A percentile compares a stretch with the other conserved stretches of the same genome.
Evolutionary conservation across 2,329 filamentous ascomycete genomes (phyloP).

Genomic region (Byssothecium circinans): DNA sequence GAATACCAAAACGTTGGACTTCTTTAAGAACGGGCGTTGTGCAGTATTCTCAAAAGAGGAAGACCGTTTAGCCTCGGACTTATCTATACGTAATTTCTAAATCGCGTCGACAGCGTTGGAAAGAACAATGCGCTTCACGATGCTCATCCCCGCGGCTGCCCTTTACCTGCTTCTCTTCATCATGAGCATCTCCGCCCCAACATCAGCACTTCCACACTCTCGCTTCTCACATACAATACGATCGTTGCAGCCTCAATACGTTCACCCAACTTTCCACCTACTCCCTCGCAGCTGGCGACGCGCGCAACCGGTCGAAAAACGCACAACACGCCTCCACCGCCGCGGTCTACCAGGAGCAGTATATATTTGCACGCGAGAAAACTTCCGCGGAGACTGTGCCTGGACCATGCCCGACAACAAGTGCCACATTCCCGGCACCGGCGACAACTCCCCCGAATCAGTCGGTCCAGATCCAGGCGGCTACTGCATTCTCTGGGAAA

Average conservation of each 20-base stretch:
- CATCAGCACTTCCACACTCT: slow-evolving; percentile 5
- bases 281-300: neutral
- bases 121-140: slow-evolving; percentile 9
- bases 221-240: slow-evolving; percentile 3
- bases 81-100: slow-evolving; percentile 14
- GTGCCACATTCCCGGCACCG: slow-evolving; percentile 32
- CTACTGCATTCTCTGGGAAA: slow-evolving; percentile 29
- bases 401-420: slow-evolving; percentile 27
- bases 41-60: neutral
- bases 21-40: neutral
- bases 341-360: slow-evolving; percentile 41
- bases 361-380: slow-evolving; percentile 32
- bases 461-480: slow-evolving; percentile 38
- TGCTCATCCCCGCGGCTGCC: slow-evolving; percentile 5
- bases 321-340: slow-evolving; percentile 19
- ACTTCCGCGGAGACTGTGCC: slow-evolving; percentile 33
- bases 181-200: neutral
- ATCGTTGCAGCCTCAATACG: neutral
- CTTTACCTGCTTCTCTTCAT: slow-evolving; percentile 5
- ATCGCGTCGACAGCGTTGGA: neutral
- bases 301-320: neutral
- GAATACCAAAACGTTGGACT: slow-evolving; percentile 1
- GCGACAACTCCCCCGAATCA: slow-evolving; percentile 20
- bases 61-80: neutral
- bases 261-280: neutral